A percentile compares a stretch with the other conserved stretches of the same genome.
phyloP scores from a whole-genome alignment of 2,329 filamentous ascomycete genomes.

The Pestalotiopsis sp. region DNA sequence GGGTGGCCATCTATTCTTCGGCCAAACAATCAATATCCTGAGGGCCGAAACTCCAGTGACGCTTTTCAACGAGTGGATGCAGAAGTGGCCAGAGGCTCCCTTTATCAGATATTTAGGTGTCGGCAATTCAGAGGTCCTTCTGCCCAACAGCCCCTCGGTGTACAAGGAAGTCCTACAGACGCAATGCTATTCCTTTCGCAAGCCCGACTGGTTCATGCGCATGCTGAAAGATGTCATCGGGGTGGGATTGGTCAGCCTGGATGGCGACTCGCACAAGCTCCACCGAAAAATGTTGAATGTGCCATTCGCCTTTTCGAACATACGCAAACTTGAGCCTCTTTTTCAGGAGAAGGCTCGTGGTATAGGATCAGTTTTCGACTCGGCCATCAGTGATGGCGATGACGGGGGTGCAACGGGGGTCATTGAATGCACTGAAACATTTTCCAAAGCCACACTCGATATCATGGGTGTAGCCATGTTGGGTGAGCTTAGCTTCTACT shows the following conservation, averaged over 20 bases:
- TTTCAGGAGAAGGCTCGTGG: no score
- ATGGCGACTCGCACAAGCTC: no score
- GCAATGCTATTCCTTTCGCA: constrained; percentile 19
- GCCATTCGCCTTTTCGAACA: constrained; percentile 26
- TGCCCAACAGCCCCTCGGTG: constrained; percentile 23
- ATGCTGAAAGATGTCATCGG: constrained; percentile 25
- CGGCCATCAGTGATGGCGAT: no score
- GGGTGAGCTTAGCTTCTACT: no score
- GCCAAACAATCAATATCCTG: constrained; percentile 19
- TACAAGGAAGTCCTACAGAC: constrained; percentile 29
- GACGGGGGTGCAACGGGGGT: no score
- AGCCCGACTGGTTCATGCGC: constrained; percentile 18
- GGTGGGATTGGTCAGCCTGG: no score
- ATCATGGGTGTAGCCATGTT: no score
- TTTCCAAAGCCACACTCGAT: no score
- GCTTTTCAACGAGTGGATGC: constrained; percentile 24
- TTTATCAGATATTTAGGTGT: constrained; percentile 29
- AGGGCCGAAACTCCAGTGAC: constrained; percentile 16
- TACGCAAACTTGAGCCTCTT: no score
- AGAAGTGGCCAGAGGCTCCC: constrained; percentile 22
- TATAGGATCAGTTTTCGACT: no score
- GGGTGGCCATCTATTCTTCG: constrained; percentile 22
- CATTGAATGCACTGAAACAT: no score
- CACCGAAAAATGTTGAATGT: constrained; percentile 29
- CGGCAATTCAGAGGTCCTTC: constrained; percentile 26